phyloP scores from a whole-genome alignment of 768 basidiomycete species.

The Auricularia sp. region DNA sequence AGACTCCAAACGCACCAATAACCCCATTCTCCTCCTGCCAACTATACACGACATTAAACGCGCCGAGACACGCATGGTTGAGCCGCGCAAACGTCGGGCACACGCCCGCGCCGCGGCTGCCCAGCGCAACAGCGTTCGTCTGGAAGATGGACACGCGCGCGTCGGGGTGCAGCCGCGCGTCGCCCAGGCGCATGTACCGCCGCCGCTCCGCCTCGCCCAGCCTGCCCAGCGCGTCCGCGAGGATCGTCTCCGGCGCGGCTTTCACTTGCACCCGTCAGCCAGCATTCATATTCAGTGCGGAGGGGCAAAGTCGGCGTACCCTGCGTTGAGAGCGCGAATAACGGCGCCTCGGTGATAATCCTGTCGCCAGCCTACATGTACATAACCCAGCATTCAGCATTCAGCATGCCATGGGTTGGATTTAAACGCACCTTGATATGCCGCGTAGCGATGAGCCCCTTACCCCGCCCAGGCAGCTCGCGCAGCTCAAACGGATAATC shows the following conservation, averaged over 20 bases:
- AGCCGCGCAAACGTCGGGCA: constrained; percentile 59
- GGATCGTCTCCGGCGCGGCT: background rate
- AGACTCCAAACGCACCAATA: background rate
- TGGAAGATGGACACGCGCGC: constrained; percentile 38
- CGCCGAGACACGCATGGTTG: constrained; percentile 59
- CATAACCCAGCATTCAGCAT: background rate
- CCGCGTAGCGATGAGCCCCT: constrained; percentile 42
- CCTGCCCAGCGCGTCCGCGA: background rate
- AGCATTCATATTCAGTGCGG: background rate
- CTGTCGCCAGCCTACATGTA: background rate
- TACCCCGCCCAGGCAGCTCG: constrained; percentile 46
- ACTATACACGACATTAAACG: constrained; percentile 57
- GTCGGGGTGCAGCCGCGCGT: background rate
- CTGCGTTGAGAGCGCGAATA: background rate
- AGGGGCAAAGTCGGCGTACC: background rate
- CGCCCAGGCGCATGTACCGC: constrained; percentile 1
- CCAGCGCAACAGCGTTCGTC: constrained; percentile 55
- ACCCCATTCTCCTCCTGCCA: constrained; percentile 18
- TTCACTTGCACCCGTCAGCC: background rate
- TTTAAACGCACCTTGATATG: constrained; percentile 25
- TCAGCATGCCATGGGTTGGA: no score
- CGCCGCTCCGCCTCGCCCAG: background rate
- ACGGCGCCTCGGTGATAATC: background rate
- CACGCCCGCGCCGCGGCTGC: constrained; percentile 39
- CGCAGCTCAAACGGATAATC: constrained; percentile 21